These are phyloP conservation scores for Vigna radiata DNA, from an alignment of 306 rosid genomes.

Conservation along the genomic window DNA sequence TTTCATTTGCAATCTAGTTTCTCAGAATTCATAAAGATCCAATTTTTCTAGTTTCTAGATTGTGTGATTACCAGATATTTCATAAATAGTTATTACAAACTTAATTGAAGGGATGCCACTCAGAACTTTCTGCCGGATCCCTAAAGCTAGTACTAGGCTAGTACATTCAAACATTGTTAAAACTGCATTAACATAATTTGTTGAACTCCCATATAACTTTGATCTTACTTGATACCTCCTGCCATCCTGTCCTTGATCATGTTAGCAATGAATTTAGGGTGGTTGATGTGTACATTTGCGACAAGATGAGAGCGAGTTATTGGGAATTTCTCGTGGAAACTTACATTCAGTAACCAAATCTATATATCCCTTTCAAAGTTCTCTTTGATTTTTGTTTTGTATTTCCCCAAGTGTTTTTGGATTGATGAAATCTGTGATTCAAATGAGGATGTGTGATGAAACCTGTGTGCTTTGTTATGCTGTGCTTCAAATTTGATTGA, in stretches of 20 bases:
- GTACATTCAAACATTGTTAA: neutral
- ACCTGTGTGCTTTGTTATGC: neutral
- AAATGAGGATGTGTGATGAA: neutral
- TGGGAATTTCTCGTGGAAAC: neutral
- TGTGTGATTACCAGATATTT: slow-evolving; percentile 21
- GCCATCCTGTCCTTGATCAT: neutral
- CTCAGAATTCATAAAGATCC: slow-evolving; percentile 2
- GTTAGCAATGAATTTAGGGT: slow-evolving; percentile 12
- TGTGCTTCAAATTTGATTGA: neutral
- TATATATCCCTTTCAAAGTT: neutral
- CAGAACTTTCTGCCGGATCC: slow-evolving; percentile 25
- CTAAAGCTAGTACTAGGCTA: slow-evolving; percentile 3
- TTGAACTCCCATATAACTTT: neutral
- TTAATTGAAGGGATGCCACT: slow-evolving; percentile 1
- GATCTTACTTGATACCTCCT: neutral
- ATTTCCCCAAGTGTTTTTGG: neutral
- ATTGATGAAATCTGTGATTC: slow-evolving; percentile 7
- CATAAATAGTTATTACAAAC: slow-evolving; percentile 13
- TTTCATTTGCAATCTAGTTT: slow-evolving; percentile 7
- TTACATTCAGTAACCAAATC: neutral
- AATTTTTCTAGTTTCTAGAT: slow-evolving; percentile 20
- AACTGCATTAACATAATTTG: slow-evolving; percentile 3
- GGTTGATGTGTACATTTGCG: neutral
- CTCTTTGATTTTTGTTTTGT: neutral
- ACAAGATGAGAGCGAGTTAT: neutral